These are phyloP conservation scores for Actinomortierella ambigua DNA, from an alignment of 371 early-diverging fungal species.

Conservation along the genomic window DNA sequence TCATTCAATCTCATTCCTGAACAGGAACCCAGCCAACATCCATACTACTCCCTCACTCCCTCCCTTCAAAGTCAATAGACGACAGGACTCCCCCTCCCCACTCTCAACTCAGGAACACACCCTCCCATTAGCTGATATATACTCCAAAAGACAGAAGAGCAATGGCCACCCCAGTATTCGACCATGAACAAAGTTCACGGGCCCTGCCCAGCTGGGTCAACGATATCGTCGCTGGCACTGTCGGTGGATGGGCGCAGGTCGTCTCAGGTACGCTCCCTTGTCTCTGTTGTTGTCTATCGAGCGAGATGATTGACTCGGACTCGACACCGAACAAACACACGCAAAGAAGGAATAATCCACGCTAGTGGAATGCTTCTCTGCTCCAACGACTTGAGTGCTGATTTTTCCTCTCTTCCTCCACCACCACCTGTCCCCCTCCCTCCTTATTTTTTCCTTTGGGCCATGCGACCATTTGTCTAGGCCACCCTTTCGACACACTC, in stretches of 20 bases:
- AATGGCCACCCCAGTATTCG: no score
- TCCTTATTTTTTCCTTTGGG: conserved; percentile 1
- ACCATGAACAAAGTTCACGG: no score
- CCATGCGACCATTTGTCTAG: conserved; percentile 22
- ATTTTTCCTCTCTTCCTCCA: background rate
- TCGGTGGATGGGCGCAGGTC: conserved; percentile 89
- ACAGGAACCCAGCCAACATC: no score
- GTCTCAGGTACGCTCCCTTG: conserved; percentile 60
- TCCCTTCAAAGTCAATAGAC: no score
- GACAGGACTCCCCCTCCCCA: no score
- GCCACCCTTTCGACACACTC: conserved; percentile 81
- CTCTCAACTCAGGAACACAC: no score
- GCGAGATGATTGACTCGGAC: background rate
- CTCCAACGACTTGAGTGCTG: background rate
- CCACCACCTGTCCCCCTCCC: background rate
- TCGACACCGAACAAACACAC: background rate
- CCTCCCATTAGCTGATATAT: no score
- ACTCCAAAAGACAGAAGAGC: no score
- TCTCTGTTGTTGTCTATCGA: background rate
- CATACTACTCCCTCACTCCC: no score
- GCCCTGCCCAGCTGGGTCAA: conserved; percentile 31
- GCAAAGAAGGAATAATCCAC: no score
- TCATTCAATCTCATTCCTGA: no score
- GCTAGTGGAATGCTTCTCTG: no score
- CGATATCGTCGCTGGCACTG: conserved; percentile 83